Evolutionary conservation across 805 yeast genomes (phyloP), one percentile per base, ranked within the genome.

Genomic region (Starmerella vitae): DNA sequence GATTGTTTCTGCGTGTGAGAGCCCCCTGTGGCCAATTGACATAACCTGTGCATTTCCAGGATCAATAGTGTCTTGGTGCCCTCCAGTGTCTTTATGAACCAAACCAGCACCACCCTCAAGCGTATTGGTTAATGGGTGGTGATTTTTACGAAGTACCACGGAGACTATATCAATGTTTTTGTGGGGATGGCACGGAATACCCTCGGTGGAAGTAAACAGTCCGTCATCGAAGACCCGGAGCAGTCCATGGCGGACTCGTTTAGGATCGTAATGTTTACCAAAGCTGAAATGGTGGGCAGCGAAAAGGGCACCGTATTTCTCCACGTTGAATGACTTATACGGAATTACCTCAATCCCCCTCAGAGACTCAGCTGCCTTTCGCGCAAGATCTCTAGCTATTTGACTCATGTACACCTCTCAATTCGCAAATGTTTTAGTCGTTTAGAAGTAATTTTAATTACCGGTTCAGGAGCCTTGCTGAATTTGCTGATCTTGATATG

Each of bases 141-240:
- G 13, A 33, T 33, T 32, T 6, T 19, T 19, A 19, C 15, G 31
- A 10, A 30, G 20, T 6, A 30, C 30, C 10, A 29, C 22, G 10
- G 38, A 19, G 18, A 34, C 15, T 27, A 39, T 39, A 18, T 39
- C 42, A 25, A 40, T 24, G 18, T 30, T 35, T 15, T 26, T 19
- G 30, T 40, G 43, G 20, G 43, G 43, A 31, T 40, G 43, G 9
- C 14, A 17, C 14, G 39, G 40, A 4, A 40, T 12, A 2, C 34
- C 32, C 17, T 26, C 20, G 3, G 17, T 24, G 5, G 36, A 7
- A 5, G 18, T 7, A 14, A 40, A 31, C 29, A 32, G 29, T 20
- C 35, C 43, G 18, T 40, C 39, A 20, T 40, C 35, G 12, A 37
- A 36, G 6, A 40, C 39, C 5, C 43, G 33, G 20, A 40, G 20